Evolutionary conservation across 208 protist genomes (phyloP), one percentile per base, ranked within the genome.

Genomic region (Wallacemonas sp.): DNA sequence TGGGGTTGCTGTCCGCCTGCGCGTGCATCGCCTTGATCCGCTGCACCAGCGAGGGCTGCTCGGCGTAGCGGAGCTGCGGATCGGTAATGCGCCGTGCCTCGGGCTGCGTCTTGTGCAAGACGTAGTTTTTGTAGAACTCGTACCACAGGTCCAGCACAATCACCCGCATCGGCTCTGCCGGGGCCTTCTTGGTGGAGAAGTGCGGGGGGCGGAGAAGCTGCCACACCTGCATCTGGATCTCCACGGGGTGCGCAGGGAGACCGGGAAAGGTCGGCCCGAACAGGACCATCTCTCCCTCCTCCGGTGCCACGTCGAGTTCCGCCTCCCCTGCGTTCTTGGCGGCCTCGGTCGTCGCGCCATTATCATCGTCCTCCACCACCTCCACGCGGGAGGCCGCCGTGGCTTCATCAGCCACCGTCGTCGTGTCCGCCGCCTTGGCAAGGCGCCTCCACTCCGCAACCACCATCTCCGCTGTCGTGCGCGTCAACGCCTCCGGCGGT

Each of bases 71-170:
- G 7, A 61, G 42, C 55, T 39, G 10, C 7, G 55, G 55, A 20
- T 61, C 55, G 29, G 28, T 44, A 29, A 93, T 87, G 41, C 81
- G 75, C 22, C 48, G 29, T 0, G 54, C 52, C 10, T 33, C 70
- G 20, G 87, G 87, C 61, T 86, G 75, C 29, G 87, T 93, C 68
- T 93, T 93, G 61, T 82, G 67, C 7, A 90, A 20, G 8, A 83
- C 31, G 71, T 81, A 93, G 12, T 54, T 26, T 18, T 84, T 59
- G 57, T 87, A 88, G 74, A 78, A 93, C 59, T 81, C 77, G 74
- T 75, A 87, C 87, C 87, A 93, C 18, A 90, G 55, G 50, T 93
- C 84, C 28, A 90, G 57, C 45, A 90, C 79, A 1, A 76, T 81
- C 23, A 89, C 71, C 10, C 1, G 14, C 33, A 22, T 62, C 26